A percentile compares a stretch with the other conserved stretches of the same genome.
Evolutionary conservation across 1,139 yeast genomes (phyloP).

Genomic region (Suhomyces bokatorum): DNA sequence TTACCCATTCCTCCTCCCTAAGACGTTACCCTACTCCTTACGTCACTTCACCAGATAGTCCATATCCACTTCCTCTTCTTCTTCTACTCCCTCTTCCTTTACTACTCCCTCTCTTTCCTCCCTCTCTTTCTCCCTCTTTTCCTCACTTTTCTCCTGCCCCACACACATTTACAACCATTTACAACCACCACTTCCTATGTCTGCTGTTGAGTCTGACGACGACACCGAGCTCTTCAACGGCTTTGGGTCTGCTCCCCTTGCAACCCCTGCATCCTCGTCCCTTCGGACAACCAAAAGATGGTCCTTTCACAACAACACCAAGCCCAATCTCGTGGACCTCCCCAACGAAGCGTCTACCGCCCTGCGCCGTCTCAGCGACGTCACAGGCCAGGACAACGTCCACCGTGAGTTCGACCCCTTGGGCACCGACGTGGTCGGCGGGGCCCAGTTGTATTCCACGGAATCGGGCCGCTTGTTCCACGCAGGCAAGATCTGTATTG

Average conservation of each 20-base stretch:
- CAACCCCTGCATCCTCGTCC: slow-evolving; percentile 21
- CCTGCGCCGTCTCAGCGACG: slow-evolving; percentile 42
- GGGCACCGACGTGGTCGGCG: slow-evolving; percentile 46
- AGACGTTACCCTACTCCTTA: too few species aligned
- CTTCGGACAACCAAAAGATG: slow-evolving; percentile 43
- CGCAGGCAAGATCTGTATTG: slow-evolving; percentile 91
- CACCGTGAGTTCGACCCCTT: slow-evolving; percentile 55
- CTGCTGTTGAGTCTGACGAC: slow-evolving; percentile 29
- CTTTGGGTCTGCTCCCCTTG: slow-evolving; percentile 40
- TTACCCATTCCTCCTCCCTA: too few species aligned
- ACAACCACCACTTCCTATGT: slow-evolving; percentile 9
- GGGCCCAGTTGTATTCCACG: slow-evolving; percentile 85
- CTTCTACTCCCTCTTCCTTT: background rate
- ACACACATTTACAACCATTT: background rate
- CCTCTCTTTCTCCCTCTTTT: background rate
- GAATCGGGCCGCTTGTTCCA: slow-evolving; percentile 89
- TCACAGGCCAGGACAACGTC: slow-evolving; percentile 52
- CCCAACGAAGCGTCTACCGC: slow-evolving; percentile 28
- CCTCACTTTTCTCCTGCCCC: background rate
- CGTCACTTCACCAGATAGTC: too few species aligned
- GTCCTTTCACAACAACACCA: slow-evolving; percentile 43
- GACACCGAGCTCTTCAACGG: slow-evolving; percentile 42
- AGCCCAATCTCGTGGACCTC: slow-evolving; percentile 40
- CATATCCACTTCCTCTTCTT: background rate
- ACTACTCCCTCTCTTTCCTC: background rate